Conservation (phyloP, 805 yeast genomes). For the Starmerella etchellsii region DNA sequence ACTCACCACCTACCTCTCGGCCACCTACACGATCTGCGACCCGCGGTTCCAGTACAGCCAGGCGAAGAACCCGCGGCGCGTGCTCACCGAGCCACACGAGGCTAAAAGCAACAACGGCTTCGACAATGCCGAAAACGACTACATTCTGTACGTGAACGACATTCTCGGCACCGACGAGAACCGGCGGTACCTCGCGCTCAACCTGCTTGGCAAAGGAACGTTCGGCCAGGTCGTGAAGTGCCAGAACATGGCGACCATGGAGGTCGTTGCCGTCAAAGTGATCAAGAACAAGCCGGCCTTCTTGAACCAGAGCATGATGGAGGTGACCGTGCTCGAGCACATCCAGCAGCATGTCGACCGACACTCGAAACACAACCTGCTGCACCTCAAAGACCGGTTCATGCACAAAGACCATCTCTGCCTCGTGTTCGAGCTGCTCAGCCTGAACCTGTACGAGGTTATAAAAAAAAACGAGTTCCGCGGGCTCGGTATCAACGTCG, state of each 20-base stretch:
- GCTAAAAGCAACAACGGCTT: conserved; percentile 67
- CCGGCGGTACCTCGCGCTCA: conserved; percentile 52
- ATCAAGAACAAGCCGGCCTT: conserved; percentile 61
- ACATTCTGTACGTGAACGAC: conserved; percentile 87
- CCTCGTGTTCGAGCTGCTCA: conserved; percentile 59
- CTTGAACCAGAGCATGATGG: conserved; percentile 66
- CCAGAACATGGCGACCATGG: conserved; percentile 48
- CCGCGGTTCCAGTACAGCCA: conserved; percentile 73
- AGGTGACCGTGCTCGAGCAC: conserved; percentile 50
- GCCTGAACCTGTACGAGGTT: conserved; percentile 52
- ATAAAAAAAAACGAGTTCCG: conserved; percentile 28
- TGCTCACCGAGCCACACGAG: conserved; percentile 82
- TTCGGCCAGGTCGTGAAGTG: conserved; percentile 70
- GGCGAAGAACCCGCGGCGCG: conserved; percentile 79
- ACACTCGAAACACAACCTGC: conserved; percentile 27
- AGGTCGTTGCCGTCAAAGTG: conserved; percentile 58
- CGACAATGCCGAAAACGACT: conserved; percentile 83
- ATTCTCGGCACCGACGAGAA: conserved; percentile 77
- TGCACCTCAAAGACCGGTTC: conserved; percentile 55
- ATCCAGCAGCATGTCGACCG: conserved; percentile 29
- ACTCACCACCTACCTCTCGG: conserved; percentile 59
- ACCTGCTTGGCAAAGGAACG: conserved; percentile 60
- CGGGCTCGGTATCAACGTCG: conserved; percentile 27
- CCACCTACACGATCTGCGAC: conserved; percentile 75
- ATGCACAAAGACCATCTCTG: conserved; percentile 73